phyloP scores from a whole-genome alignment of 805 yeast genomes.

The Candida berthetii region DNA sequence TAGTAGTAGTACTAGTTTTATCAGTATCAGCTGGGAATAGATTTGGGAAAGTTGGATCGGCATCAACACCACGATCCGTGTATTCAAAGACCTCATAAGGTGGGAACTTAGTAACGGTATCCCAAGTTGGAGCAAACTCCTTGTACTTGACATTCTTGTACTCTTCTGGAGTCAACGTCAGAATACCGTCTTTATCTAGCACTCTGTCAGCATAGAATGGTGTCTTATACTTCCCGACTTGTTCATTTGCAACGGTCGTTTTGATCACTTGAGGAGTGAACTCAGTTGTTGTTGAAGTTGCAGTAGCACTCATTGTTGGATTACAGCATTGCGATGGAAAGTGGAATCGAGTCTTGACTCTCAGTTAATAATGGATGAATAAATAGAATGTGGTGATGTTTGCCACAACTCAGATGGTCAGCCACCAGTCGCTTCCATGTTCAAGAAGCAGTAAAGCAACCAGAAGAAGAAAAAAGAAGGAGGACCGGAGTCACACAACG shows the following conservation, averaged over 20 bases:
- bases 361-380: too few species aligned
- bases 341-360: too few species aligned
- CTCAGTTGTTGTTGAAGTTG: neutral
- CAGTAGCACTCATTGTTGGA: neutral
- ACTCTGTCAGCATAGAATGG: conserved; percentile 1
- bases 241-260: neutral
- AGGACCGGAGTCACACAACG: too few species aligned
- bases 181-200: conserved; percentile 1
- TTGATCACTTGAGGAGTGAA: neutral
- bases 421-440: too few species aligned
- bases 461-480: too few species aligned
- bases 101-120: conserved; percentile 41
- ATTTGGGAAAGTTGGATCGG: neutral
- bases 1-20: too few species aligned
- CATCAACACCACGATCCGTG: neutral
- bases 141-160: conserved; percentile 1
- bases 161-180: conserved; percentile 1
- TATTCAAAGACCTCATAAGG: conserved; percentile 40
- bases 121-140: conserved; percentile 43
- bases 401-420: too few species aligned
- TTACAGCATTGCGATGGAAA: too few species aligned
- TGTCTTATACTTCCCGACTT: conserved; percentile 1
- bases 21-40: neutral
- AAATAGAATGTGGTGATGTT: too few species aligned
- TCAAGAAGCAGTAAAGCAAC: too few species aligned